Evolutionary conservation across 208 protist species (phyloP), one percentile per base, ranked within the genome.

Genomic region (Novymonas esmeraldas): DNA sequence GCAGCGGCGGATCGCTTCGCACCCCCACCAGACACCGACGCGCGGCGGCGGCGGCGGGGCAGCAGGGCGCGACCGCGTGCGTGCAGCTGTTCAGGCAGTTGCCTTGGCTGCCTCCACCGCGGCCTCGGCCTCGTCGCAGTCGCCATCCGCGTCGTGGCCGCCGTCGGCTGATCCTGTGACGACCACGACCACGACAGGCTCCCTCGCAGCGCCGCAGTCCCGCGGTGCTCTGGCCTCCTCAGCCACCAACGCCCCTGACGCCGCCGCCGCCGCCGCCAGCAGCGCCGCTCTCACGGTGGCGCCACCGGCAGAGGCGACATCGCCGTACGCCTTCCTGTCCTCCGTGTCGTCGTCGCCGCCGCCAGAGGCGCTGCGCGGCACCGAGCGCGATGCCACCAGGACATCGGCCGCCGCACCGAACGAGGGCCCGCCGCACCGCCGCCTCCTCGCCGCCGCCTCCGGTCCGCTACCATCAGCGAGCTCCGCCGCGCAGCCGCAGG

Each of bases 141-240:
- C 59, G 10, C 44, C 45, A 16, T 52, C 31, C n/a, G 29, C 59
- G 10, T 42, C 59, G n/a, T 64, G 59, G 59, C 59, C 59, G 28
- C 42, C 59, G 26, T 24, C 41, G 22, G 26, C 56, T 2, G 13
- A 16, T 13, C n/a, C 38, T 20, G 7, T 16, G n/a, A 34, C 57
- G 38, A 31, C 57, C 22, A 50, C 57, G 13, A 50, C 11, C 39
- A 36, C 13, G 26, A 63, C 20, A 42, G 31, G 34, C n/a, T 59
- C 11, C 22, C 29, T 44, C 20, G 54, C 54, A 18, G 26, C 34
- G 5, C 54, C 54, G 34, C 54, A 59, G 20, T 29, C n/a, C 13
- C 34, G 38, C 4, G 54, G 29, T 42, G 34, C 9, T 44, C 54
- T 13, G 10, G 54, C 16, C n/a, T 11, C n/a, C n/a, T n/a, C 39